Conservation (phyloP, 78 protist species). For the Dictyostelium capitatum region DNA sequence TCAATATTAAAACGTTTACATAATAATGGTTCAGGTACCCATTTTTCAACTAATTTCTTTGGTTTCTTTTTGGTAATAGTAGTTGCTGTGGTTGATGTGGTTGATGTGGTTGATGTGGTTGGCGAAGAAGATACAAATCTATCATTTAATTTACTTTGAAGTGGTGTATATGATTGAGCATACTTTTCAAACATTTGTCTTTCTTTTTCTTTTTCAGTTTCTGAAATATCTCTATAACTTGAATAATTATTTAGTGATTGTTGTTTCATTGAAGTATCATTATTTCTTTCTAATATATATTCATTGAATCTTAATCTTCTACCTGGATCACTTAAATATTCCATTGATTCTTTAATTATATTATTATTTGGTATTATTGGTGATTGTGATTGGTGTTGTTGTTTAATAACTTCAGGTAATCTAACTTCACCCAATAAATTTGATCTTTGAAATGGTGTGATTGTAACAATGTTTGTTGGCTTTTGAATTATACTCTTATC, state of each 20-base stretch:
- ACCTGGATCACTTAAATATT: constrained; percentile 22
- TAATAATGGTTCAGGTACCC: constrained; percentile 51
- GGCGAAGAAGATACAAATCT: constrained; percentile 22
- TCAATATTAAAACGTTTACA: constrained; percentile 46
- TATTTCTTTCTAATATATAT: not conserved
- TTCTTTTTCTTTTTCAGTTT: constrained; percentile 13
- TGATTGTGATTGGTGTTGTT: constrained; percentile 1
- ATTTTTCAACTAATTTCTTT: constrained; percentile 7
- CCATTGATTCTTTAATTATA: constrained; percentile 30
- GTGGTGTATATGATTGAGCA: constrained; percentile 31
- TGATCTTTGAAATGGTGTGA: constrained; percentile 48
- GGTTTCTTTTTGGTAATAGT: not conserved
- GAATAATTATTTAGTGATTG: constrained; percentile 31
- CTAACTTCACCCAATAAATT: constrained; percentile 17
- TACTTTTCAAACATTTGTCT: constrained; percentile 2
- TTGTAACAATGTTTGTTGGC: constrained; percentile 20
- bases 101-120: not conserved
- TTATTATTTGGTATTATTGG: not conserved
- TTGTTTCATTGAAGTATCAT: not conserved
- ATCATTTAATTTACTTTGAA: constrained; percentile 29
- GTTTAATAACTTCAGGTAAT: not conserved
- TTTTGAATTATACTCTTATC: not conserved
- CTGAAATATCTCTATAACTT: not conserved
- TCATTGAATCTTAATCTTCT: constrained; percentile 36
- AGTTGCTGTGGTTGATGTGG: not conserved